Base-by-base conservation (phyloP, 495 filamentous ascomycete species). In the Entonaema liquescens region DNA sequence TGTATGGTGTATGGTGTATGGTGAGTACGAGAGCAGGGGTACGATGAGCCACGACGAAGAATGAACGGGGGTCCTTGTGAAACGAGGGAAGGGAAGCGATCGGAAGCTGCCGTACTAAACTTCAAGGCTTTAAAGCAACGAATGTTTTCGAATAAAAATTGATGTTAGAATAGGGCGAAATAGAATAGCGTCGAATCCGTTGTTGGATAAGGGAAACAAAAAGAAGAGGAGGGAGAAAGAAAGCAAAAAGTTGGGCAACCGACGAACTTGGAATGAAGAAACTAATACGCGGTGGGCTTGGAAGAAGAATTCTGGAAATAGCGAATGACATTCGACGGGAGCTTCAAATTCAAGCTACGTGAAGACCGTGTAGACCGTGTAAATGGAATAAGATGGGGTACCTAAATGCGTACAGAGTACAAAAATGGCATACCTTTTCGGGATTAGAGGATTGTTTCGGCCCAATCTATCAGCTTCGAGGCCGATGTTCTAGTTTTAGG, bases 1-100 rank as follows among this genome's bases (percentile, higher is more conserved):
- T 53, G 49, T 52, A 28, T n/a, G 19, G 44, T 49, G 23, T 25
- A 23, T 49, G n/a, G 26, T 53, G 49, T 52, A 28, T 13, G 13
- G 49, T 26, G 25, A 26, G 49, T 52, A 52, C 47, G 38, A 49
- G 21, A 56, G 58, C 69, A 72, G 64, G 69, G 69, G 54, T 64
- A 40, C 17, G 44, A 25, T 38, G 40, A 38, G 25, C 64, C 60
- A 67, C 70, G 23, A 52, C 31, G 59, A 72, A 68, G 58, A 56
- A 56, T 56, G 53, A 21, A 56, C 17, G 53, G 59, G 68, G 44
- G 60, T 29, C 54, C 54, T 13, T 55, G 61, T 59, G 70, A 73
- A 73, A 68, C 65, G 70, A 73, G 58, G 17, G 65, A 73, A 68
- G 57, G 57, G 57, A 73, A 72, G 42, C 11, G 70, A 66, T 58